phyloP scores from a whole-genome alignment of 2,329 filamentous ascomycete genomes.

The Colletotrichum aenigma region DNA sequence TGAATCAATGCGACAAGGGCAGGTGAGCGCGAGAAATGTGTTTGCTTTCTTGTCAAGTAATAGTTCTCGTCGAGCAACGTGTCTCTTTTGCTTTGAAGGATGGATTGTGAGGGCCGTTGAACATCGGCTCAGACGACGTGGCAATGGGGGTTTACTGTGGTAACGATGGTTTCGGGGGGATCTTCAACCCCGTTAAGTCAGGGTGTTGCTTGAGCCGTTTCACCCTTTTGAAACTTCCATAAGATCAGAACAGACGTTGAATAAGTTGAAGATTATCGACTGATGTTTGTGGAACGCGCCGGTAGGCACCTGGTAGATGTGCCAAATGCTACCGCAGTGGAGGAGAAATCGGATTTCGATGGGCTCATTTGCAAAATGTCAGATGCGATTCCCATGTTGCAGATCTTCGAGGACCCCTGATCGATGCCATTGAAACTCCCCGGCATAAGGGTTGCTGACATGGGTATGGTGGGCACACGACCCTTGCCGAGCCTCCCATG shows the following conservation, averaged over 20 bases:
- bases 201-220: constrained; percentile 3
- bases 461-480: constrained; percentile 5
- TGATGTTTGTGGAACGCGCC: constrained; percentile 6
- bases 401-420: neutral
- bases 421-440: constrained; percentile 1
- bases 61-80: neutral
- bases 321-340: neutral
- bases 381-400: neutral
- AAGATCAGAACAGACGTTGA: constrained; percentile 2
- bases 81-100: neutral
- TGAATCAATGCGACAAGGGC: neutral
- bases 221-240: neutral
- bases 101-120: neutral
- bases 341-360: neutral
- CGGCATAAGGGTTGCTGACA: constrained; percentile 1
- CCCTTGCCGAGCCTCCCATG: constrained; percentile 4
- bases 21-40: neutral
- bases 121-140: neutral
- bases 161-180: neutral
- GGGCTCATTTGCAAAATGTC: neutral
- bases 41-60: neutral
- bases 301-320: neutral
- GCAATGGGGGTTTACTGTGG: neutral
- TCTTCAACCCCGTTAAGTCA: neutral
- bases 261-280: constrained; percentile 2